Evolutionary conservation across 345 rosid genomes (phyloP), one percentile per base, ranked within the genome.

Genomic region (Garcia nutans): DNA sequence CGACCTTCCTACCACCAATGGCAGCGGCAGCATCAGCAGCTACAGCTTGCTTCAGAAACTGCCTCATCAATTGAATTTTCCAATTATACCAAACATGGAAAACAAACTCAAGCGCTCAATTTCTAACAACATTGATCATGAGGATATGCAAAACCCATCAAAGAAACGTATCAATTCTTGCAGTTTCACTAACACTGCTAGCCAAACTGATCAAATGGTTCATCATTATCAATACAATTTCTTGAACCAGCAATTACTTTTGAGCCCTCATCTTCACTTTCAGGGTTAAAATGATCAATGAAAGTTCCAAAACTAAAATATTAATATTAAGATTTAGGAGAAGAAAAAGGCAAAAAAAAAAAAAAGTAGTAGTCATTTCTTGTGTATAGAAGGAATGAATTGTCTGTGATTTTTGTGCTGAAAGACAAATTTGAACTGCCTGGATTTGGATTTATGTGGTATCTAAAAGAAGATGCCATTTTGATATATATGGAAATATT

Each of bases 41-140:
- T 69, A 72, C 58, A 81, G 58, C 88, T 76, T 87, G 83, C 65
- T 74, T 75, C 89, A 88, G 4, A 93, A 90, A 76, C 78, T 84
- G 65, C 92, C 93, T 0, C 87, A 80, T 0, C 87, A 80, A 22
- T 56, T 88, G 87, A 87, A 78, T 80, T 58, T 85, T 68, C 65
- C 87, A 22, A 0, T 65, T 16, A 63, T 31, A 17, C 85, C 89
- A 16, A 80, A 56, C 49, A 72, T 76, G 72, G 78, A 77, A 8
- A 78, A 81, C 62, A 86, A 83, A 23, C 86, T 81, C 78, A 93
- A 91, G 78, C 90, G 97, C 70, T 88, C 88, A 52, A 65, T 79
- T 57, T 37, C 84, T 2, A 75, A 68, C 72, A 75, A 68, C 70
- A 66, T 78, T 49, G 86, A 83, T 47, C 50, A 47, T 10, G 95